These are phyloP conservation scores for Trichophyton schoenleinii DNA, from an alignment of 2,329 filamentous ascomycete species.

Conservation along the genomic window DNA sequence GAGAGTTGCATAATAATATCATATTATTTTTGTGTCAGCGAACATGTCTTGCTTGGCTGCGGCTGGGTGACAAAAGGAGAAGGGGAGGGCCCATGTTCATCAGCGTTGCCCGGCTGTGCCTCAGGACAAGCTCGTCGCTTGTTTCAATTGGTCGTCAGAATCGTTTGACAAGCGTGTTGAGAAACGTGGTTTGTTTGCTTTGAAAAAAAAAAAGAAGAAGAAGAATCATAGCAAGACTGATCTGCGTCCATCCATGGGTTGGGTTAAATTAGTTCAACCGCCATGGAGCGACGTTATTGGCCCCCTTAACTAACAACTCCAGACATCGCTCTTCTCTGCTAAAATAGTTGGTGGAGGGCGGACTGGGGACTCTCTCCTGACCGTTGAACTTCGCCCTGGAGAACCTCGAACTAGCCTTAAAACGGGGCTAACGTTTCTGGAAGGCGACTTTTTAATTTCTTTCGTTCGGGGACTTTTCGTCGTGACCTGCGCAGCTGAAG, in stretches of 20 bases:
- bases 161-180: constrained; percentile 3
- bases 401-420: background rate
- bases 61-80: background rate
- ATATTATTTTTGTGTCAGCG: too few relatives aligned
- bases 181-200: constrained; percentile 3
- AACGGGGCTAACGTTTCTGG: background rate
- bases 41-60: too few relatives aligned
- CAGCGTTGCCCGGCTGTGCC: background rate
- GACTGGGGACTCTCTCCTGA: background rate
- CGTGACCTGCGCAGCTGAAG: background rate
- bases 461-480: background rate
- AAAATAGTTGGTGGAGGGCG: background rate
- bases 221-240: background rate
- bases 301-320: background rate
- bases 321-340: too few relatives aligned
- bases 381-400: background rate
- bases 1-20: background rate
- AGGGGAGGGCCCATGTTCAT: too few relatives aligned
- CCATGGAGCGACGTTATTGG: background rate
- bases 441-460: background rate
- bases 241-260: background rate
- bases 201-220: background rate
- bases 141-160: background rate
- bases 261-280: too few relatives aligned
- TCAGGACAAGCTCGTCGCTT: background rate